Evolutionary conservation across 2,329 filamentous ascomycete species (phyloP), one percentile per base, ranked within the genome.

Genomic region (Myriosclerotinia curreyana): DNA sequence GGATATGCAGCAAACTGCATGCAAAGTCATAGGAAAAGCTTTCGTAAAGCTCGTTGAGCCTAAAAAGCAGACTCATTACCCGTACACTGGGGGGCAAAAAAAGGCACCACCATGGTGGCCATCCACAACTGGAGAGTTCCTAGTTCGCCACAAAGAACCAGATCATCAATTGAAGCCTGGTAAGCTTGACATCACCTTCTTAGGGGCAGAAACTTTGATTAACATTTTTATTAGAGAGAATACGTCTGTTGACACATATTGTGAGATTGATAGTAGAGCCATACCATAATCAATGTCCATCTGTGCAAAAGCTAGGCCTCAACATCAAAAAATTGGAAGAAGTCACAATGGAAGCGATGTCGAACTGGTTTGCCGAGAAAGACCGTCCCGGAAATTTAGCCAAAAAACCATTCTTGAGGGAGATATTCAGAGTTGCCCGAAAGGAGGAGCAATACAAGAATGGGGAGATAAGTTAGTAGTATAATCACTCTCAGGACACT

Each of bases 31-130:
- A 60, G 86, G 86, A 42, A 92, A 92, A 74, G 86, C 84, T 14
- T 92, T 89, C 84, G 86, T 92, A 65, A 91, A 91, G 72, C 81
- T 85, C 1, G 84, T 92, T 2, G 88, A 90, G 70, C 89, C 89
- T 0, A 91, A 89, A 76, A 92, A 92, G 75, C 89, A 91, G 74
- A 87, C 87, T 0, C 87, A 84, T 22, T 86, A 89, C 69, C 89
- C 89, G 0, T 92, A 92, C 71, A 89, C 86, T 1, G 80, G 81
- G n/a, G 83, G 82, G 40, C 82, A 87, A 53, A 81, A 82, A 40
- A 86, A 84, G 68, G 83, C 83, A 1, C 85, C 86, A 0, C 82
- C 83, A 60, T 90, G 87, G 87, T 89, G 87, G 87, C 86, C 86
- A 11, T 59, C 2, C 79, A 82, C 71, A 77, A 79, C 8, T 81